Conservation (phyloP, 1,284 basidiomycete genomes). For the Leccinum solheimii region DNA sequence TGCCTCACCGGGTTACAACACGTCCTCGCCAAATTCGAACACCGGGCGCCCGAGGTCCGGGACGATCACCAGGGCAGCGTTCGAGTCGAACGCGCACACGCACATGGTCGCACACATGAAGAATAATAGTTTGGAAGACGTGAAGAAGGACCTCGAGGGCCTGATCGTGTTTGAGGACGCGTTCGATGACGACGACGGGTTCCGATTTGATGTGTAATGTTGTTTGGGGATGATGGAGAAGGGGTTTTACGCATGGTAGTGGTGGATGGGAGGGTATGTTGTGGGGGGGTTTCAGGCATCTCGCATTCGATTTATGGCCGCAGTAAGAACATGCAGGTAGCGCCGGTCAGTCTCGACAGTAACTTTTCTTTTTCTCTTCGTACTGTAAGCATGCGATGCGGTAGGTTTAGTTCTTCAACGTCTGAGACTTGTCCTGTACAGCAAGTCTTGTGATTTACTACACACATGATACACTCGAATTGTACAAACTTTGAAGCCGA, state of each 20-base stretch:
- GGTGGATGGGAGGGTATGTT: neutral
- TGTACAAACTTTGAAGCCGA: neutral
- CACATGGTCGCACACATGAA: constrained; percentile 21
- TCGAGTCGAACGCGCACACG: constrained; percentile 28
- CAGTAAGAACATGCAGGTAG: constrained; percentile 9
- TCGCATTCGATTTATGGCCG: constrained; percentile 20
- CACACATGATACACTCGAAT: neutral
- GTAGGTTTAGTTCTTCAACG: neutral
- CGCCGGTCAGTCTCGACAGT: constrained; percentile 4
- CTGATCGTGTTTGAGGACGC: constrained; percentile 32
- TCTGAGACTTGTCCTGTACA: neutral
- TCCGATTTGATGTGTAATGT: constrained; percentile 29
- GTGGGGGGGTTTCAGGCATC: neutral
- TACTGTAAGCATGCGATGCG: constrained; percentile 10
- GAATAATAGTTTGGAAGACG: constrained; percentile 29
- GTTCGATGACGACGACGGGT: constrained; percentile 31
- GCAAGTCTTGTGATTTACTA: neutral
- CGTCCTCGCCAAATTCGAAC: neutral
- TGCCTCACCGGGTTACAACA: neutral
- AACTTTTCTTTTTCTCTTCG: constrained; percentile 7
- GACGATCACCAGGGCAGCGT: constrained; percentile 30
- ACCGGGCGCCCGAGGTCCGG: constrained; percentile 24
- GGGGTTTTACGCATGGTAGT: neutral
- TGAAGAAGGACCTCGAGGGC: constrained; percentile 35
- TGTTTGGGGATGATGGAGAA: neutral